Conservation (phyloP, 2,329 filamentous ascomycete species). For the Colletotrichum lindemuthianum region DNA sequence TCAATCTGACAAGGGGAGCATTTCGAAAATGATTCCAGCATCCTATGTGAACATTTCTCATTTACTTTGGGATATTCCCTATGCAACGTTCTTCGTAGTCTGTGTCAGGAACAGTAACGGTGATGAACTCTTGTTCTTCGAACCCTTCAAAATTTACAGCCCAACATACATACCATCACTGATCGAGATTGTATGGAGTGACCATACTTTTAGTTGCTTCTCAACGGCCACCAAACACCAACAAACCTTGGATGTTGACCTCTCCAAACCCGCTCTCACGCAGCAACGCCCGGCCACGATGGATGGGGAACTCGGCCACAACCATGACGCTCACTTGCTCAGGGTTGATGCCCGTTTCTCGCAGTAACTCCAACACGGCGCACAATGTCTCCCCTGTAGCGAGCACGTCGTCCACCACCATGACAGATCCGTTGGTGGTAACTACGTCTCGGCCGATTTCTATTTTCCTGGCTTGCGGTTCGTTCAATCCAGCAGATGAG, state of each 20-base stretch:
- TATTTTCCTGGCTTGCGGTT: constrained; percentile 48
- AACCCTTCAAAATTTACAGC: too few species aligned
- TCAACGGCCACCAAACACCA: constrained; percentile 46
- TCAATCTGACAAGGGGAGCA: too few species aligned
- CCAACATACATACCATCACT: too few species aligned
- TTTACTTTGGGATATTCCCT: too few species aligned
- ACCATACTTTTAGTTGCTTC: too few species aligned
- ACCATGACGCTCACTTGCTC: constrained; percentile 60
- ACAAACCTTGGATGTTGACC: constrained; percentile 61
- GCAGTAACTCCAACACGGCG: constrained; percentile 60
- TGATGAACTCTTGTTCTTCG: too few species aligned
- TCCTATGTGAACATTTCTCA: too few species aligned
- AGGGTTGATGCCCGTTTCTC: constrained; percentile 50
- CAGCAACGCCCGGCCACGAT: constrained; percentile 61
- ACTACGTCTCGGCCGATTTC: constrained; percentile 61
- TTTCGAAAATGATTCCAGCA: too few species aligned
- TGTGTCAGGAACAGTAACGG: too few species aligned
- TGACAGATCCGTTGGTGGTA: constrained; percentile 50
- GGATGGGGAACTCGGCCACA: constrained; percentile 67
- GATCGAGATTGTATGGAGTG: too few species aligned
- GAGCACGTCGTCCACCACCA: constrained; percentile 71
- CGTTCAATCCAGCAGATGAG: constrained; percentile 51
- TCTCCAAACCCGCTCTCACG: constrained; percentile 58
- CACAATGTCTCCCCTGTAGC: constrained; percentile 65
- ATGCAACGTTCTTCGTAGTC: too few species aligned